phyloP scores from a whole-genome alignment of 192 early-diverging fungal genomes.

The Mortierella alpina region DNA sequence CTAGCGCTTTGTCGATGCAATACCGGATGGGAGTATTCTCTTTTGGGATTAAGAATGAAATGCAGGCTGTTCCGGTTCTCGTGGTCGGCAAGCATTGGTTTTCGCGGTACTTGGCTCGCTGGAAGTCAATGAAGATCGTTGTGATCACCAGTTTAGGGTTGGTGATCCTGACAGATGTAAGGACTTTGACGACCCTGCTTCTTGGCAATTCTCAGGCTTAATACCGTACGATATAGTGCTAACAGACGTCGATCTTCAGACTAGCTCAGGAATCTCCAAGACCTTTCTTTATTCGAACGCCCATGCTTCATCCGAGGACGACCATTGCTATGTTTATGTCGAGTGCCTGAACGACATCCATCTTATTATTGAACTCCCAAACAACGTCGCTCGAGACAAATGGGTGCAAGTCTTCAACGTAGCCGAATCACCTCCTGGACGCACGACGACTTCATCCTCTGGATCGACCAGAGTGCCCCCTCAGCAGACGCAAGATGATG shows the following conservation, averaged over 20 bases:
- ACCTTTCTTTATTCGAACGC: constrained; percentile 6
- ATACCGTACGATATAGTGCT: neutral
- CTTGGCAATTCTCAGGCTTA: neutral
- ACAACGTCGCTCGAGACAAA: constrained; percentile 7
- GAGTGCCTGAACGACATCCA: neutral
- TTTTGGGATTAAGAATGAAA: constrained; percentile 5
- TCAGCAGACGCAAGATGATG: too few species aligned
- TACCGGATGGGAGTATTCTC: constrained; percentile 14
- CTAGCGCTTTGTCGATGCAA: neutral
- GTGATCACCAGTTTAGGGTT: constrained; percentile 1
- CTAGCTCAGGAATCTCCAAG: neutral
- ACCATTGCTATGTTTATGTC: neutral
- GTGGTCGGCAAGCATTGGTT: neutral
- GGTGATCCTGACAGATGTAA: constrained; percentile 14
- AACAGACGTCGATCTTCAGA: too few species aligned
- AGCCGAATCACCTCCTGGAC: too few species aligned
- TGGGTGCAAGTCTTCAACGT: constrained; percentile 7
- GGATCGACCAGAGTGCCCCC: neutral
- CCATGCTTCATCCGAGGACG: neutral
- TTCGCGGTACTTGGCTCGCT: neutral
- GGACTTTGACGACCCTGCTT: neutral
- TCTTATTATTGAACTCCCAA: constrained; percentile 6
- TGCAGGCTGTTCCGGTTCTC: neutral
- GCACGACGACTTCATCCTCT: too few species aligned
- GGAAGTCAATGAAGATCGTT: constrained; percentile 1